Conservation (phyloP, 441 rosid genomes). For the Croton laevigatus region DNA sequence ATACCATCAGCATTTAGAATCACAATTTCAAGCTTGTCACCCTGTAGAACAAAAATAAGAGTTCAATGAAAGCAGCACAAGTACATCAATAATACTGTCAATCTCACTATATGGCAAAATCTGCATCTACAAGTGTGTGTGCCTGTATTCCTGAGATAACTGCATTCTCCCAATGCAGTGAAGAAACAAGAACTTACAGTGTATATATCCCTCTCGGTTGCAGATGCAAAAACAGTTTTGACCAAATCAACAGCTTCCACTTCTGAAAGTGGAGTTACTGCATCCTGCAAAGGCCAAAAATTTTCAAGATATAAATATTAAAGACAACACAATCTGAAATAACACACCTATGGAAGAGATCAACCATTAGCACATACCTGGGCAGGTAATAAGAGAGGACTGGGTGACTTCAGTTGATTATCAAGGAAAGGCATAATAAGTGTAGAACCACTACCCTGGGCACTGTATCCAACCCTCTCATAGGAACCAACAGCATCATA, state of each 20-base stretch:
- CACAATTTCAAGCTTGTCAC: conserved; percentile 88
- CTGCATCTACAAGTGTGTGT: not conserved
- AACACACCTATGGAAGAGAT: not conserved
- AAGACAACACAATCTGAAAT: not conserved
- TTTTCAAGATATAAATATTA: not conserved
- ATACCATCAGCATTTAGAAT: conserved; percentile 70
- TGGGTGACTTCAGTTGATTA: conserved; percentile 93
- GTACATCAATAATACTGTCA: not conserved
- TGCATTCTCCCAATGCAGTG: not conserved
- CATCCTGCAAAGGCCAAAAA: conserved; percentile 52
- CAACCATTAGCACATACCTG: conserved; percentile 38
- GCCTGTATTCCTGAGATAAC: not conserved
- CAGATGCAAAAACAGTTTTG: conserved; percentile 88
- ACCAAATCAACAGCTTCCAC: conserved; percentile 88
- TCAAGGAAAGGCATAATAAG: conserved; percentile 95
- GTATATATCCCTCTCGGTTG: conserved; percentile 96
- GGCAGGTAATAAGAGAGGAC: conserved; percentile 87
- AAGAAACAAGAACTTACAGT: conserved; percentile 48
- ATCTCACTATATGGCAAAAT: not conserved
- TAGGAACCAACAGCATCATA: conserved; percentile 97
- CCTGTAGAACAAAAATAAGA: conserved; percentile 38
- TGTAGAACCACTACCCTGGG: conserved; percentile 91
- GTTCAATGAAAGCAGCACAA: not conserved
- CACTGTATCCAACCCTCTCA: conserved; percentile 93
- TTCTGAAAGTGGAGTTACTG: conserved; percentile 86